A percentile compares a stretch with the other conserved stretches of the same genome.
Conservation (phyloP, 2,329 filamentous ascomycete species). For the Alternaria sp. region DNA sequence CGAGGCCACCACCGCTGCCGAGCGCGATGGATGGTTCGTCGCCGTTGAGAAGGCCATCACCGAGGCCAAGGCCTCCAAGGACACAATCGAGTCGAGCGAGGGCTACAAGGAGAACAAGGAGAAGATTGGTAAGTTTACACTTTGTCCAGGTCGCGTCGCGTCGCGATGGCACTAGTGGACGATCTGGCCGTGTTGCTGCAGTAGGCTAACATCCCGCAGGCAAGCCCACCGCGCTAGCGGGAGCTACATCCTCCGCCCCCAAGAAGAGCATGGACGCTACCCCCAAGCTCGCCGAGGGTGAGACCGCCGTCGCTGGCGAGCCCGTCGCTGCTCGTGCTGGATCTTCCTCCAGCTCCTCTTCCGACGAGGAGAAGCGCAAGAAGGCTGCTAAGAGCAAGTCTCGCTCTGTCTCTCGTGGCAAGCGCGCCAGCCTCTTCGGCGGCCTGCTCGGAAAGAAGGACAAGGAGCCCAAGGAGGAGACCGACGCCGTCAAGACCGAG, state of each 20-base stretch:
- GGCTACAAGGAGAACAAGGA: conserved; percentile 87
- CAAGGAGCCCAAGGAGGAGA: conserved; percentile 56
- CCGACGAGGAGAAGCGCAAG: conserved; percentile 58
- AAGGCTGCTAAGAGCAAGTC: conserved; percentile 63
- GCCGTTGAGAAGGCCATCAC: conserved; percentile 65
- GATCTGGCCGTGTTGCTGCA: conserved; percentile 46
- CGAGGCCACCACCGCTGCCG: conserved; percentile 74
- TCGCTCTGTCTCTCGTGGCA: conserved; percentile 65
- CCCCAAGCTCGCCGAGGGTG: conserved; percentile 47
- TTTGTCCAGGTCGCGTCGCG: conserved; percentile 22
- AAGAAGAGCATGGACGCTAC: conserved; percentile 60
- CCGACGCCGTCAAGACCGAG: conserved; percentile 47
- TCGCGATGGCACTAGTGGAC: conserved; percentile 28
- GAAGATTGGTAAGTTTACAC: conserved; percentile 65
- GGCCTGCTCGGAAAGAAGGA: conserved; percentile 69
- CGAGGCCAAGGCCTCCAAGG: conserved; percentile 83
- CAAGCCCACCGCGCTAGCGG: conserved; percentile 52
- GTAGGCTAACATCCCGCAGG: conserved; percentile 50
- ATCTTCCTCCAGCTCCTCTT: conserved; percentile 52
- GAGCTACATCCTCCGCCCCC: conserved; percentile 49
- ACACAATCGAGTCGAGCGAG: conserved; percentile 78
- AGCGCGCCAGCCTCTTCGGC: conserved; percentile 67
- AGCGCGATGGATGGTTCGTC: conserved; percentile 92
- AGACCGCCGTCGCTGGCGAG: conserved; percentile 34
- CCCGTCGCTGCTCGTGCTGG: conserved; percentile 44